Evolutionary conservation across 2,329 filamentous ascomycete genomes (phyloP), one percentile per base, ranked within the genome.

Genomic region (Stachybotrys echinatus): DNA sequence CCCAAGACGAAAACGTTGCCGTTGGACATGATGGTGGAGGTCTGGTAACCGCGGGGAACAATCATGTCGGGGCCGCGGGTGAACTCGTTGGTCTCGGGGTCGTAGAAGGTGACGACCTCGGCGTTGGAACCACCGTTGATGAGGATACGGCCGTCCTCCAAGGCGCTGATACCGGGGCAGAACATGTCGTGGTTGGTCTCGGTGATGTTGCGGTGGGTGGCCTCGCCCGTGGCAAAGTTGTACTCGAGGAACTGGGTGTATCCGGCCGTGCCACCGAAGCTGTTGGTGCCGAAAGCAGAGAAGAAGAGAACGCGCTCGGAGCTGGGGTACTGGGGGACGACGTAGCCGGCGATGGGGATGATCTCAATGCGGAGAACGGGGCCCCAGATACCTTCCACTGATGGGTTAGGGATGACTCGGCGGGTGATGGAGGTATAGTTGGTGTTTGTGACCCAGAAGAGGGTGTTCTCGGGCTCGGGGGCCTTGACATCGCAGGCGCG

Each of bases 1-100:
- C 81, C 81, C 37, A 84, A 81, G 14, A 70, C 74, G 61, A 84
- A 84, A 20, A 83, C 71, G 0, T 72, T 66, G 5, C 80, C 80
- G 51, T 80, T 71, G 0, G 77, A 77, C 1, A 73, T 57, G 0
- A 73, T 78, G 0, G 73, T 65, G 0, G 74, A 72, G 0, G 77
- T 64, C 46, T 84, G 80, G 51, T 83, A 80, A 6, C 77, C 76
- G 21, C 79, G 74, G 8, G 65, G 56, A 18, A 77, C 65, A 14
- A 65, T 61, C 75, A 81, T 75, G 47, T 70, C 55, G 0, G 69
- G 61, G 1, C 61, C 72, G 5, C 60, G 55, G 4, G 57, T 61
- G 71, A 75, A 81, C 2, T 48, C 52, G 21, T 69, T 59, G 10
- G 60, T 65, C 0, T 51, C 55, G 0, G 68, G 67, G 54, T 75